A percentile compares a stretch with the other conserved stretches of the same genome.
Evolutionary conservation across 345 rosid genomes (phyloP).

Genomic region (Trapa incisa): DNA sequence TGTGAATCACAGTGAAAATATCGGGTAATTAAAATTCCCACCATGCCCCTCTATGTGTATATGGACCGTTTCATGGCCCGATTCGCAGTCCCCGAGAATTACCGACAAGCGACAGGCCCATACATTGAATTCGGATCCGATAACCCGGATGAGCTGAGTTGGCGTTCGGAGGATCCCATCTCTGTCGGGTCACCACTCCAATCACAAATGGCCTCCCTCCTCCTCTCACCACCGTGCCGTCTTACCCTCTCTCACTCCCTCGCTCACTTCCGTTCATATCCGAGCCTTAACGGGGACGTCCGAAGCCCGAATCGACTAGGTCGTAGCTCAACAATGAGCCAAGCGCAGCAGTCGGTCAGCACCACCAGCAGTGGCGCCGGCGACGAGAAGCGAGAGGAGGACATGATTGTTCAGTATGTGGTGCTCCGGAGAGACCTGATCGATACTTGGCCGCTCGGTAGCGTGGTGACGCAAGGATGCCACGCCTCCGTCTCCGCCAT

Average conservation of each 20-base stretch:
- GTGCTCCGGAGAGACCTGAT: slow-evolving; percentile 82
- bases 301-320: background rate
- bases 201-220: background rate
- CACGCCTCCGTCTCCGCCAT: slow-evolving; percentile 82
- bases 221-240: slow-evolving; percentile 7
- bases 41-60: too few relatives aligned
- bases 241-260: background rate
- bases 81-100: background rate
- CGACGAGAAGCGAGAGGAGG: slow-evolving; percentile 13
- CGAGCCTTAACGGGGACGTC: background rate
- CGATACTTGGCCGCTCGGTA: slow-evolving; percentile 84
- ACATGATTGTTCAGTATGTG: slow-evolving; percentile 66
- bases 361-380: slow-evolving; percentile 5
- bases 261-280: background rate
- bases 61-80: background rate
- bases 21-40: too few relatives aligned
- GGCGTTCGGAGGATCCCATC: background rate
- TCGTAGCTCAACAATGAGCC: slow-evolving; percentile 30
- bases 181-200: background rate
- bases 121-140: background rate
- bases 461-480: slow-evolving; percentile 91
- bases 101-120: background rate
- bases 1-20: too few relatives aligned
- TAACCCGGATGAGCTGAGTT: background rate
- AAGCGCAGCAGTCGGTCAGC: slow-evolving; percentile 8